Conservation (phyloP, 371 early-diverging fungal genomes). For the Vairimorpha apis region DNA sequence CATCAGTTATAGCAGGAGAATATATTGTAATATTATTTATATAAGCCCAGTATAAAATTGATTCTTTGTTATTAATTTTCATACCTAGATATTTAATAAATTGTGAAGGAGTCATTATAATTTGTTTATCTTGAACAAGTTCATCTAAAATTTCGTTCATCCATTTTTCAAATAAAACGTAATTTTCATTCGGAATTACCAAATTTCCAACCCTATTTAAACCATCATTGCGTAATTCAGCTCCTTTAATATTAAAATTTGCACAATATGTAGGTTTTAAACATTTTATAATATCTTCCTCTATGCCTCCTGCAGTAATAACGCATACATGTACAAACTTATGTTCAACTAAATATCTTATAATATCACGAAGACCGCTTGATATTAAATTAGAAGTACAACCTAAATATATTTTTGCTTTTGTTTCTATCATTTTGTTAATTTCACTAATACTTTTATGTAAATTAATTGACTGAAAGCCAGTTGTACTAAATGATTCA, state of each 20-base stretch:
- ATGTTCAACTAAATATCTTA: constrained; percentile 77
- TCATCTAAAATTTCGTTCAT: constrained; percentile 81
- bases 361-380: constrained; percentile 85
- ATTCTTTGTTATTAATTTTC: constrained; percentile 80
- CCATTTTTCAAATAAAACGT: constrained; percentile 96
- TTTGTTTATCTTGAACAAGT: constrained; percentile 63
- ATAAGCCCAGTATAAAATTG: constrained; percentile 87
- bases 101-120: constrained; percentile 80
- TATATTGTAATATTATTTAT: constrained; percentile 88
- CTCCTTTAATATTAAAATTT: constrained; percentile 72
- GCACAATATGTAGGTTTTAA: constrained; percentile 80
- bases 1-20: constrained; percentile 95
- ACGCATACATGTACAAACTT: constrained; percentile 76
- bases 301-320: constrained; percentile 91
- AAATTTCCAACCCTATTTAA: constrained; percentile 95
- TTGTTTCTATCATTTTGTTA: constrained; percentile 52
- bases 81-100: constrained; percentile 86
- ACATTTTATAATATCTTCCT: constrained; percentile 97
- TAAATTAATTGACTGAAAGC: constrained; percentile 61
- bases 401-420: constrained; percentile 62
- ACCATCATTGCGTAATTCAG: constrained; percentile 75
- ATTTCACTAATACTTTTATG: constrained; percentile 60
- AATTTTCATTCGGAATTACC: constrained; percentile 94
- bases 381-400: constrained; percentile 89
- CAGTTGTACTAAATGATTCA: constrained; percentile 53